These are phyloP conservation scores for Floccularia luteovirens DNA, from an alignment of 768 basidiomycete genomes.

Conservation along the genomic window DNA sequence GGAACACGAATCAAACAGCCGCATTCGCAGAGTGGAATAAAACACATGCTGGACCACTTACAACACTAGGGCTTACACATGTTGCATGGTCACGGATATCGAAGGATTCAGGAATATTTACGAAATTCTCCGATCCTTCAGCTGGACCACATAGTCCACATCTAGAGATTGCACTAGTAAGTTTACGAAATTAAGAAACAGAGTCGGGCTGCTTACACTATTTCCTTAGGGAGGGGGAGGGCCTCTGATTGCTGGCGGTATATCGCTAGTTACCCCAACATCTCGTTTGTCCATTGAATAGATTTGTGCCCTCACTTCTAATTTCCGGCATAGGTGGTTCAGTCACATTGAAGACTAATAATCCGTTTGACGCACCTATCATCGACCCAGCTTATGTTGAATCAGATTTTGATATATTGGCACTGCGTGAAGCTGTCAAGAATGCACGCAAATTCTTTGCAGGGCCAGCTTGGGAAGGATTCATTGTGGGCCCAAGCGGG, in stretches of 20 bases:
- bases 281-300: slow-evolving; percentile 15
- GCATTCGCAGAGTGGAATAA: slow-evolving; percentile 14
- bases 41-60: slow-evolving; percentile 14
- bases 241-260: not conserved
- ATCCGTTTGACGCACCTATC: slow-evolving; percentile 33
- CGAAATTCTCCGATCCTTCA: slow-evolving; percentile 13
- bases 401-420: slow-evolving; percentile 17
- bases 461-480: slow-evolving; percentile 17
- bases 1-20: slow-evolving; percentile 11
- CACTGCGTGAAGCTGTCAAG: slow-evolving; percentile 16
- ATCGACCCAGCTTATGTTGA: slow-evolving; percentile 41
- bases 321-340: slow-evolving; percentile 16
- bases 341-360: slow-evolving; percentile 25
- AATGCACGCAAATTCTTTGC: slow-evolving; percentile 13
- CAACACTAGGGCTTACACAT: slow-evolving; percentile 13
- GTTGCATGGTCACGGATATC: slow-evolving; percentile 15
- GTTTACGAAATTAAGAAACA: not conserved
- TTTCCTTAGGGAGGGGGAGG: not conserved
- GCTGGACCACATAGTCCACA: slow-evolving; percentile 17
- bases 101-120: slow-evolving; percentile 12
- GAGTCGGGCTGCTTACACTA: not conserved
- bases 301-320: not conserved
- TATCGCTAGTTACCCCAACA: slow-evolving; percentile 11
- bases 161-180: slow-evolving; percentile 9
- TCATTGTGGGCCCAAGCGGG: slow-evolving; percentile 12